These are phyloP conservation scores for Aspergillus bombycis DNA, from an alignment of 2,329 filamentous ascomycete genomes.

Conservation along the genomic window DNA sequence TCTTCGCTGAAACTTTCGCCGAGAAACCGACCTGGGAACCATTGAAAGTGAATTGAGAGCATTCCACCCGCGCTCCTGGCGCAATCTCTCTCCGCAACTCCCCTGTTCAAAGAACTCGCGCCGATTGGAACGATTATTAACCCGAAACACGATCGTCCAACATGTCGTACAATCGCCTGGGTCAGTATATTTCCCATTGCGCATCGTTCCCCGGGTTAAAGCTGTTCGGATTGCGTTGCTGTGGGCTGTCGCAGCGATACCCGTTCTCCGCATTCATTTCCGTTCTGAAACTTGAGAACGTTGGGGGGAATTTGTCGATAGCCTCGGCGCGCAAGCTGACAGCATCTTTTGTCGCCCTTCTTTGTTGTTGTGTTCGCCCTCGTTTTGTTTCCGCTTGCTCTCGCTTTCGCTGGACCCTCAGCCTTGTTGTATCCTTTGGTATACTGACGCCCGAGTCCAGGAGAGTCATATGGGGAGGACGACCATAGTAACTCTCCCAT, in stretches of 20 bases:
- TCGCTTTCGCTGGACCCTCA: not conserved
- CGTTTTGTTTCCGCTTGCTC: not conserved
- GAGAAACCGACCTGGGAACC: slow-evolving; percentile 14
- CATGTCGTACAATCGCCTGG: slow-evolving; percentile 73
- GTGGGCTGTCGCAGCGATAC: slow-evolving; percentile 15
- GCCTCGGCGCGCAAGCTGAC: not conserved
- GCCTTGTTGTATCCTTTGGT: not conserved
- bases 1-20: slow-evolving; percentile 15
- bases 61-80: slow-evolving; percentile 31
- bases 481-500: slow-evolving; percentile 40
- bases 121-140: slow-evolving; percentile 26
- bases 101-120: slow-evolving; percentile 22
- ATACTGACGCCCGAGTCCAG: slow-evolving; percentile 29
- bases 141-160: slow-evolving; percentile 23
- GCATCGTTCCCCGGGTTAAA: not conserved
- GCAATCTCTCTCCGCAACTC: slow-evolving; percentile 31
- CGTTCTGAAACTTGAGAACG: slow-evolving; percentile 21
- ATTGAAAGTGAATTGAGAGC: slow-evolving; percentile 14
- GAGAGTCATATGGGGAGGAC: slow-evolving; percentile 49
- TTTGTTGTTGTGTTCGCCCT: not conserved
- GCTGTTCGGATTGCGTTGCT: slow-evolving; percentile 14
- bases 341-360: not conserved
- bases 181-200: slow-evolving; percentile 53
- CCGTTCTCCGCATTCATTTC: slow-evolving; percentile 25
- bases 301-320: not conserved